These are phyloP conservation scores for Stachybotrys chlorohalonatus DNA, from an alignment of 2,329 filamentous ascomycete species.

Conservation along the genomic window DNA sequence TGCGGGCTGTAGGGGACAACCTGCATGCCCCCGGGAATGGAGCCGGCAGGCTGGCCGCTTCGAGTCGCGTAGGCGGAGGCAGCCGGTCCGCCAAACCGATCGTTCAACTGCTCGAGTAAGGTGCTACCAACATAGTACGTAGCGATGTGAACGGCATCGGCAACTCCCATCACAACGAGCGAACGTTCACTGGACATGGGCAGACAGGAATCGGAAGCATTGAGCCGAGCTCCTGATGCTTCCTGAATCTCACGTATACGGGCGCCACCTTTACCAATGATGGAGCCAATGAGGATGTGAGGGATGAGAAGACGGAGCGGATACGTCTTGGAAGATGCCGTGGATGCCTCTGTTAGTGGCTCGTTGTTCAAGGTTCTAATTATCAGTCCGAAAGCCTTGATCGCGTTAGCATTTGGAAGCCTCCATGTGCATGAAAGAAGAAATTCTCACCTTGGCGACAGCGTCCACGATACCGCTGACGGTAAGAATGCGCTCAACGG, in stretches of 20 bases:
- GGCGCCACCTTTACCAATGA: constrained; percentile 94
- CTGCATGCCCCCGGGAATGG: constrained; percentile 95
- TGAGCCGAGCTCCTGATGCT: constrained; percentile 88
- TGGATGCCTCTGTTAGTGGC: constrained; percentile 78
- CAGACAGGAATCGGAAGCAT: constrained; percentile 90
- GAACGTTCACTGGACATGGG: constrained; percentile 94
- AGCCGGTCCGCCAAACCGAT: constrained; percentile 89
- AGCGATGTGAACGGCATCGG: constrained; percentile 96
- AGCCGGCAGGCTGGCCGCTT: constrained; percentile 84
- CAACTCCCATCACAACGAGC: constrained; percentile 95
- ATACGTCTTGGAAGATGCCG: constrained; percentile 92
- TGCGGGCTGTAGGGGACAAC: constrained; percentile 97
- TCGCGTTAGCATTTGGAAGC: too few species aligned
- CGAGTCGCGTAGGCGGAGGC: constrained; percentile 97
- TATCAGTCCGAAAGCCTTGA: constrained; percentile 88
- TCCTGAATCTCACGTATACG: constrained; percentile 98
- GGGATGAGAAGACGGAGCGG: constrained; percentile 91
- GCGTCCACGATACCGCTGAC: constrained; percentile 95
- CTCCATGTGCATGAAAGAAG: too few species aligned
- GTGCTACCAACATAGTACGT: constrained; percentile 98
- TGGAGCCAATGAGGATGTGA: constrained; percentile 94
- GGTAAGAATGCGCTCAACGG: constrained; percentile 93
- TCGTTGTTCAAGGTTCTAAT: constrained; percentile 98
- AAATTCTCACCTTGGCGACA: constrained; percentile 70
- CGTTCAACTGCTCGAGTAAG: constrained; percentile 93